Base-by-base conservation (phyloP, 768 basidiomycete species). In the Auriscalpium vulgare region DNA sequence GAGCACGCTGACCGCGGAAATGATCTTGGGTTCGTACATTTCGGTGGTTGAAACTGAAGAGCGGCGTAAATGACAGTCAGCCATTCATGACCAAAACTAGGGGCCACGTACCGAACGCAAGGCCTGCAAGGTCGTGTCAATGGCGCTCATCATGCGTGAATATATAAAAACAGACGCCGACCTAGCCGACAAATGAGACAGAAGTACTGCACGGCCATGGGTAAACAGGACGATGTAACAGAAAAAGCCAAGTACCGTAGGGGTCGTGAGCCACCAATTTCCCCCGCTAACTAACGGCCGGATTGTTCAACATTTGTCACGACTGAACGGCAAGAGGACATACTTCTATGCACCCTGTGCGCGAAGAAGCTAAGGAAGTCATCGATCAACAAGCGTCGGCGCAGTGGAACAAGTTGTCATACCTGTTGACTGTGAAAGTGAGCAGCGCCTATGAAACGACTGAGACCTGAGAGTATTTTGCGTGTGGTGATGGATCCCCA, bases 401-500 rank as follows among this genome's bases (percentile, higher is more conserved):
- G 16, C 13, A 48, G 47, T 9, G 14, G 16, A 13, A 19, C 7
- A 19, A 4, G 13, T 8, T 48, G 8, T n/a, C 56, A 16, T 38
- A 59, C 59, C 59, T 48, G 36, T 59, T 57, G 13, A 57, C 59
- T 13, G 19, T 54, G 37, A 57, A 53, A 0, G 52, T 59, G 34
- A 53, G 40, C 40, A 43, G 40, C 40, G 40, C 40, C 40, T 43
- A 17, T 17, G 40, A 43, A 14, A 17, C 40, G 3, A 43, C 29
- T 29, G 29, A 29, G 29, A 29, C 29, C 29, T 29, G 29, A 29
- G 29, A 29, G 29, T 29, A 29, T 29, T 29, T 29, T 29, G 29
- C 4, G 29, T 29, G 29, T 29, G 29, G 29, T 29, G 7, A 43
- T 43, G 7, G 40, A 17, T 43, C 14, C 17, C 40, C 17, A 43